Evolutionary conservation across 2,329 filamentous ascomycete genomes (phyloP).

Genomic region (Cladosporium phlei): DNA sequence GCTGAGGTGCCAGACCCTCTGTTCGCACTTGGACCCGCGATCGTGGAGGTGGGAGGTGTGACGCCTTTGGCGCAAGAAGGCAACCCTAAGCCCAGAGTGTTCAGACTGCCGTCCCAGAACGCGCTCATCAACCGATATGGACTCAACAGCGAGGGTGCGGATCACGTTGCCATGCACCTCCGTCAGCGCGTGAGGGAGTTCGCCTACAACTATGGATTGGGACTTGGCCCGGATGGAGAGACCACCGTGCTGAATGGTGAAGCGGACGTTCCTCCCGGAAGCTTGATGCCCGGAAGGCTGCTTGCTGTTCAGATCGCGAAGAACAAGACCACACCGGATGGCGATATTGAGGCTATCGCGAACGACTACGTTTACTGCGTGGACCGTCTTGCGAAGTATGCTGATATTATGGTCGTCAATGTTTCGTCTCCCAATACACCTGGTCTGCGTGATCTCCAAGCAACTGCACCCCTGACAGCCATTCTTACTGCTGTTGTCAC

Average conservation of each 20-base stretch:
- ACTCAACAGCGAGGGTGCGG: conserved; percentile 85
- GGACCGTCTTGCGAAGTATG: conserved; percentile 73
- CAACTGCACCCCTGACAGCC: conserved; percentile 72
- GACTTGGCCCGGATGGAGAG: conserved; percentile 59
- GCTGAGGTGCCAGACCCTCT: conserved; percentile 81
- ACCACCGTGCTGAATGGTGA: conserved; percentile 70
- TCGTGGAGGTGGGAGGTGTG: conserved; percentile 89
- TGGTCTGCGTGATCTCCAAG: conserved; percentile 80
- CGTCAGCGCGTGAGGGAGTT: conserved; percentile 73
- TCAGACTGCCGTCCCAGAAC: conserved; percentile 75
- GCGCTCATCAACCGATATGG: conserved; percentile 95
- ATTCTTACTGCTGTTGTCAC: conserved; percentile 78
- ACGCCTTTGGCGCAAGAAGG: conserved; percentile 84
- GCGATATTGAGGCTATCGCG: conserved; percentile 74
- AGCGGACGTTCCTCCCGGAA: conserved; percentile 74
- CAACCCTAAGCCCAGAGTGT: conserved; percentile 83
- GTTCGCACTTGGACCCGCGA: conserved; percentile 75
- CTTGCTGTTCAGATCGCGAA: conserved; percentile 92
- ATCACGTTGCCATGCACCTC: conserved; percentile 74
- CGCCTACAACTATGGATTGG: conserved; percentile 65
- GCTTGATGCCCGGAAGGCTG: conserved; percentile 67
- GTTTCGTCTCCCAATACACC: conserved; percentile 96
- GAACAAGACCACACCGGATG: conserved; percentile 87
- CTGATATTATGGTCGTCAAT: conserved; percentile 95
- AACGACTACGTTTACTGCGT: conserved; percentile 87